phyloP scores from a whole-genome alignment of 2,329 filamentous ascomycete genomes.

The Xylariaceae sp. region DNA sequence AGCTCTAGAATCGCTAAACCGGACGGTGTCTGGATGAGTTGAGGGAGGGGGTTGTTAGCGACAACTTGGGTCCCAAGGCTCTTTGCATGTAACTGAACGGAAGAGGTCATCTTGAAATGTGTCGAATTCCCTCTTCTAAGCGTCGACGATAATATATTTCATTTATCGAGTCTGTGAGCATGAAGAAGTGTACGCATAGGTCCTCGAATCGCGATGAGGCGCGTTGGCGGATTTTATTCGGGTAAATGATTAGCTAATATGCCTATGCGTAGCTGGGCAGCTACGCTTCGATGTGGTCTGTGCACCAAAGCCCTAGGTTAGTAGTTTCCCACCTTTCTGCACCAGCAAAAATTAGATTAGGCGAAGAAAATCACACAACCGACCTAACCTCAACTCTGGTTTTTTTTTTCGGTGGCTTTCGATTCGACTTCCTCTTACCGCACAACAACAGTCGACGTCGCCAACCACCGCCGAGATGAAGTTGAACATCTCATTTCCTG shows the following conservation, averaged over 20 bases:
- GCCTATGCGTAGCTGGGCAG: too few relatives aligned
- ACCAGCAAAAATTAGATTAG: conserved; percentile 36
- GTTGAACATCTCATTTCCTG: conserved; percentile 81
- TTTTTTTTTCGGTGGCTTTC: conserved; percentile 25
- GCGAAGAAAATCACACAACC: conserved; percentile 36
- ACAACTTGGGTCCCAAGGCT: conserved; percentile 25
- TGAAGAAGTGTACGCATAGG: neutral
- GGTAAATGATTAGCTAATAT: conserved; percentile 3
- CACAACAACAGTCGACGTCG: conserved; percentile 37
- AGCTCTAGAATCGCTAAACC: conserved; percentile 90
- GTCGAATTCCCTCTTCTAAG: neutral
- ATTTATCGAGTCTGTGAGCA: neutral
- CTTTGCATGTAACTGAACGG: conserved; percentile 47
- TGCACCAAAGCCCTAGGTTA: conserved; percentile 33
- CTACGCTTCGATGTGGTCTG: conserved; percentile 29
- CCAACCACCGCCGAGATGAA: conserved; percentile 66
- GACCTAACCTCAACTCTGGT: conserved; percentile 17
- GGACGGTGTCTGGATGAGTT: conserved; percentile 83
- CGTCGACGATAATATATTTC: neutral
- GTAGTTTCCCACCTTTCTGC: conserved; percentile 29
- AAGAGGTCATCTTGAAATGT: conserved; percentile 36
- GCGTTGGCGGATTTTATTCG: conserved; percentile 22
- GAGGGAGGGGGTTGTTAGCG: conserved; percentile 65
- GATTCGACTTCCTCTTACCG: conserved; percentile 37
- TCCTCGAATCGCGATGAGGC: too few relatives aligned